Conservation (phyloP, 176 grass and related monocot genomes). For the Eleusine coracana region DNA sequence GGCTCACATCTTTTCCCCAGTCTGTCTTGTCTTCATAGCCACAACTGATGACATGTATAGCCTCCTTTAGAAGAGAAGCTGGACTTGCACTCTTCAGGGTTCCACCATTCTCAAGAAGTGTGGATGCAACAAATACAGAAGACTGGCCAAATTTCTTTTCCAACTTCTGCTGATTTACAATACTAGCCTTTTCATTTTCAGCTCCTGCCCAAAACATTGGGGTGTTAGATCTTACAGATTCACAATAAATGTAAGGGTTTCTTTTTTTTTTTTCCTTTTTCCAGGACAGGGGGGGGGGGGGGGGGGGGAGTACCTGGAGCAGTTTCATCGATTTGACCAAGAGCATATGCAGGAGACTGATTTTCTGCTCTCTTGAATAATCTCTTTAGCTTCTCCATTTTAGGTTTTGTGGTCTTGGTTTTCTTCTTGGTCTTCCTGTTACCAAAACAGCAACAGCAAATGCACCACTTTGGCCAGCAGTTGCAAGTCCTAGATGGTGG, state of each 20-base stretch:
- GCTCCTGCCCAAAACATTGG: slow-evolving; percentile 32
- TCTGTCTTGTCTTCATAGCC: slow-evolving; percentile 80
- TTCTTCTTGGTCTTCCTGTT: slow-evolving; percentile 72
- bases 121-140: slow-evolving; percentile 79
- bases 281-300: too few relatives aligned
- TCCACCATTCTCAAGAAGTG: slow-evolving; percentile 70
- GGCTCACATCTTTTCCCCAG: slow-evolving; percentile 72
- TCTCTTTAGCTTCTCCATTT: slow-evolving; percentile 63
- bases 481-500: slow-evolving; percentile 88
- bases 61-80: slow-evolving; percentile 71
- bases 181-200: slow-evolving; percentile 49
- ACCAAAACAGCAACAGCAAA: slow-evolving; percentile 57
- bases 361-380: slow-evolving; percentile 62
- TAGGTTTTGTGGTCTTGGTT: slow-evolving; percentile 53
- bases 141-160: slow-evolving; percentile 84
- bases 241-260: neutral
- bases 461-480: slow-evolving; percentile 91
- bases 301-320: slow-evolving; percentile 45
- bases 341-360: slow-evolving; percentile 63
- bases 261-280: too few relatives aligned
- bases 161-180: slow-evolving; percentile 61
- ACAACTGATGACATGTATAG: slow-evolving; percentile 74
- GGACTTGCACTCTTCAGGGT: slow-evolving; percentile 60
- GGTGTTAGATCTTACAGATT: neutral
- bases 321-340: slow-evolving; percentile 62